These are phyloP conservation scores for Macadamia tetraphylla DNA, from an alignment of 164 flowering plant species.

Conservation along the genomic window DNA sequence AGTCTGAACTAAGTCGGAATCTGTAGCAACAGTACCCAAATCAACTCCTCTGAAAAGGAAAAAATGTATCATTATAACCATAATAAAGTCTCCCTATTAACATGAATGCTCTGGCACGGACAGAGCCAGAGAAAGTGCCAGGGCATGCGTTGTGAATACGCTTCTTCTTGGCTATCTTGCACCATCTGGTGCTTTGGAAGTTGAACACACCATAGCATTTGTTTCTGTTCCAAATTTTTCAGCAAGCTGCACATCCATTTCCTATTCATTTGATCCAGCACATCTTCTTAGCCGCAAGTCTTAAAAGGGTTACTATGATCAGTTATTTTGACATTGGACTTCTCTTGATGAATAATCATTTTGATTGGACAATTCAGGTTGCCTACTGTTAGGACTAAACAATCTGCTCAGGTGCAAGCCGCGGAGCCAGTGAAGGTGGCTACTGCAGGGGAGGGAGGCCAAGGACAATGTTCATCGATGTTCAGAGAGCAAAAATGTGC, in stretches of 20 bases:
- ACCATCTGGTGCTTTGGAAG: conserved; percentile 99
- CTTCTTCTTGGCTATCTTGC: conserved; percentile 70
- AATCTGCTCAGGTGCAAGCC: no score
- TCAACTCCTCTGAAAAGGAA: not conserved
- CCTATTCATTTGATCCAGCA: not conserved
- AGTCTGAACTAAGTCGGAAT: no score
- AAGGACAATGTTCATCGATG: no score
- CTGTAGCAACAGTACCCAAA: not conserved
- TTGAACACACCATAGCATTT: conserved; percentile 85
- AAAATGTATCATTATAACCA: not conserved
- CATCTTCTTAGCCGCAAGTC: no score
- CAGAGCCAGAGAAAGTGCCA: conserved; percentile 63
- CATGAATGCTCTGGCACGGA: conserved; percentile 27
- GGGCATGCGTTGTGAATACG: conserved; percentile 85
- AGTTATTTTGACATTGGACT: no score
- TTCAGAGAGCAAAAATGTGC: no score
- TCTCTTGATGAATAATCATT: no score
- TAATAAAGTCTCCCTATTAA: not conserved
- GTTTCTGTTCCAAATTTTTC: conserved; percentile 85
- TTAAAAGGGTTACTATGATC: no score
- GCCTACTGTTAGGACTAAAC: no score
- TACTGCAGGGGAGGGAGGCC: no score
- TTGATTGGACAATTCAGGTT: no score
- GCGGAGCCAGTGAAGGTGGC: no score
- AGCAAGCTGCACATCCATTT: conserved; percentile 56